Evolutionary conservation across 2,329 filamentous ascomycete genomes (phyloP), one percentile per base, ranked within the genome.

Genomic region (Sarocladium kiliense): DNA sequence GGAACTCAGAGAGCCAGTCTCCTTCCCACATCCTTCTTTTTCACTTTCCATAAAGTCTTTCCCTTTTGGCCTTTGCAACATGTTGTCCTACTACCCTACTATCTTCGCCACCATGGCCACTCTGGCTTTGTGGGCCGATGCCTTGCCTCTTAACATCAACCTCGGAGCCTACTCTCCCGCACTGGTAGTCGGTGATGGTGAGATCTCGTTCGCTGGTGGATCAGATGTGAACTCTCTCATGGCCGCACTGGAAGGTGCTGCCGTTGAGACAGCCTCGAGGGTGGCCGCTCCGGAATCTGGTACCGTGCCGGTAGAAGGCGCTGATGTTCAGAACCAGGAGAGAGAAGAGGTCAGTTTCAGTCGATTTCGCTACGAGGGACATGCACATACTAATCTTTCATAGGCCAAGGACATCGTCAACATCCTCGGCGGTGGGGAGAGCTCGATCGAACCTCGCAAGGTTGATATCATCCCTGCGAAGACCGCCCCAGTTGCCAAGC

Each of bases 111-210:
- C 44, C 3, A 27, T 47, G 44, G 44, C 44, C 27, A 27, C 44
- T 14, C 44, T 47, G 12, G 44, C 44, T n/a, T 14, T 47, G 23
- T 9, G 16, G 44, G 44, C 44, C 25, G 25, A 47, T 30, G 44
- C 44, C 3, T n/a, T 47, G 7, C 44, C 44, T 7, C 44, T 47
- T 18, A 47, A 47, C 44, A 47, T 47, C 44, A 47, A 47, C 25
- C 44, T 47, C 25, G 44, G 44, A 16, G 44, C 44, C 44, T 47
- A 47, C n/a, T 47, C 44, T 30, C 44, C 44, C 10, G 44, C 44
- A 47, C 44, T 47, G 44, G 44, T 47, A 30, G 44, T 47, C 44
- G 44, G 44, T 47, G 44, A 47, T 47, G 44, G 44, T 27, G 44
- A 47, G 25, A 47, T 47, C 25, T 47, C 44, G 3, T 47, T 47